Evolutionary conservation across 176 grass and related monocot species (phyloP), one percentile per base, ranked within the genome.

Genomic region (Lolium perenne): DNA sequence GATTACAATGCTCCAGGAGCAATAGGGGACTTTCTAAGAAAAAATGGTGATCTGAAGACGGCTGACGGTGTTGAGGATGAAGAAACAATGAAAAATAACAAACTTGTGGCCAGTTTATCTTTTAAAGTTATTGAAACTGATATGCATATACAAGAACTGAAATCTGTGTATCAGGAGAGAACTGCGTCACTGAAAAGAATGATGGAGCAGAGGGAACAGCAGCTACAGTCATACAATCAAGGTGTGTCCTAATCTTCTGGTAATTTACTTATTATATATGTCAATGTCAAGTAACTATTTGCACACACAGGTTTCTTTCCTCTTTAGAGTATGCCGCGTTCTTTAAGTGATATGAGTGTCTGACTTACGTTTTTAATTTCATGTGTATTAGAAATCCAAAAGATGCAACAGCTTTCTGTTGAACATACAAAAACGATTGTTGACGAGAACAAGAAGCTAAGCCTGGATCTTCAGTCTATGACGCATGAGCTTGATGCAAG

Each of bases 371-470:
- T 77, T 73, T 58, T 13, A 29, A 57, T 23, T 71, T 71, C 56
- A 71, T 38, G 43, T 29, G 80, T 55, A 49, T 20, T 72, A 97
- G 95, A 94, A 83, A 92, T 95, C 47, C 74, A 46, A 63, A 98
- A 92, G 88, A 94, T 92, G 91, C 86, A 88, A 14, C 83, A 87
- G 32, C 69, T 89, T 79, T 74, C 86, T 89, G 63, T 87, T 65
- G 77, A 95, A 72, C 88, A 95, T 80, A 89, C 87, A 38, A 76
- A 74, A 55, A 92, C 38, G 75, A 69, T 86, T 68, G 56, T 93
- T 90, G 80, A 83, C 1, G 91, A 98, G 73, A 95, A 98, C 49
- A 43, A 53, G 56, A 91, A 86, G 18, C 79, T 98, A 78, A 69
- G 49, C 16, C 38, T 55, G 3, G 57, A 91, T 69, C 75, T 95